phyloP scores from a whole-genome alignment of 352 stramenopile species.

The Globisporangium apiculatum region DNA sequence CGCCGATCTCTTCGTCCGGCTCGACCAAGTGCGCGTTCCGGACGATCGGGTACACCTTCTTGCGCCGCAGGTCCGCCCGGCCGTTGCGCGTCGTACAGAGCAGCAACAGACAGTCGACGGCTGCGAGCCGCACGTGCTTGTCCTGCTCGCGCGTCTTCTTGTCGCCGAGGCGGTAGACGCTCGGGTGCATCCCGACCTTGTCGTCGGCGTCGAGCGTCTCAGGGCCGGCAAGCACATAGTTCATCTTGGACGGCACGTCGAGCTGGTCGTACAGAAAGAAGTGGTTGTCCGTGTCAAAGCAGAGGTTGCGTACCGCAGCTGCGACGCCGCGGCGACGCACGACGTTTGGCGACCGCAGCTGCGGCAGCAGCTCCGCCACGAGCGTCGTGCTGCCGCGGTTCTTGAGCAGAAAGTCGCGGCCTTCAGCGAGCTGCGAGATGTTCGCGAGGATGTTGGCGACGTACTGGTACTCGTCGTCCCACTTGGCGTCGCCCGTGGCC shows the following conservation, averaged over 20 bases:
- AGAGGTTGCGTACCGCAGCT: slow-evolving; percentile 72
- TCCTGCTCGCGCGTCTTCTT: slow-evolving; percentile 85
- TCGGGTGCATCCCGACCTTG: slow-evolving; percentile 73
- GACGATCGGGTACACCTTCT: slow-evolving; percentile 85
- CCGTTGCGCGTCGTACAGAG: slow-evolving; percentile 75
- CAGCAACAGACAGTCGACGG: slow-evolving; percentile 67
- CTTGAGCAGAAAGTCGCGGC: slow-evolving; percentile 70
- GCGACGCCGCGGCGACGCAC: slow-evolving; percentile 68
- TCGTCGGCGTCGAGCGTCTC: slow-evolving; percentile 75
- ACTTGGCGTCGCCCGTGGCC: slow-evolving; percentile 67
- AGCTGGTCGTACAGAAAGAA: slow-evolving; percentile 86
- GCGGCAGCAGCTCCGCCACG: slow-evolving; percentile 51
- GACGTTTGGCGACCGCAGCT: slow-evolving; percentile 79
- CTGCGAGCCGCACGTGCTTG: slow-evolving; percentile 54
- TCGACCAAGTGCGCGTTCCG: slow-evolving; percentile 79
- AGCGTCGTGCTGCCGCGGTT: slow-evolving; percentile 61
- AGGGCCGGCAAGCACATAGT: slow-evolving; percentile 62
- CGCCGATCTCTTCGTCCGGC: slow-evolving; percentile 70
- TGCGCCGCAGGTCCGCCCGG: slow-evolving; percentile 68
- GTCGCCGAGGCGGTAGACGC: slow-evolving; percentile 62
- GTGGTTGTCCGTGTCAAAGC: slow-evolving; percentile 85
- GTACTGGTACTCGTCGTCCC: slow-evolving; percentile 87
- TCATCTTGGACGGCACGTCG: slow-evolving; percentile 75
- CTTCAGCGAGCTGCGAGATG: slow-evolving; percentile 78
- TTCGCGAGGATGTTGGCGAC: slow-evolving; percentile 83